Evolutionary conservation across 2,329 filamentous ascomycete genomes (phyloP).

Genomic region (Fusarium citri): DNA sequence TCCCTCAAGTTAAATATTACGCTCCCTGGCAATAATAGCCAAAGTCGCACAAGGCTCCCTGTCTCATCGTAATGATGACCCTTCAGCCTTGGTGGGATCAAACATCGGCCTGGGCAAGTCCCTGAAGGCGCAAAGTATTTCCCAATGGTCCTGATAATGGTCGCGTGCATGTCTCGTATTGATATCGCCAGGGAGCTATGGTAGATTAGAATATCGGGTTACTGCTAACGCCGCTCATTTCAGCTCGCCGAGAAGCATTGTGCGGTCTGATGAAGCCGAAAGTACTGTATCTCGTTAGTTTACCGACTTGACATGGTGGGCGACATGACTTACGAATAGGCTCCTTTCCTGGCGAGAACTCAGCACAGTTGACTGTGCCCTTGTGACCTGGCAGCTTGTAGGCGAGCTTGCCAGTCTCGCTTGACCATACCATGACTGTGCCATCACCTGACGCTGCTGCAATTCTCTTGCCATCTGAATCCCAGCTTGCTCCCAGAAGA

Average conservation of each 20-base stretch:
- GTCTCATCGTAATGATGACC: neutral
- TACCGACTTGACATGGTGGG: neutral
- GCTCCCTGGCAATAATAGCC: constrained; percentile 23
- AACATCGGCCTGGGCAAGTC: neutral
- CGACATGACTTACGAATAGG: constrained; percentile 78
- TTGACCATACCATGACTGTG: constrained; percentile 92
- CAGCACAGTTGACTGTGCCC: constrained; percentile 93
- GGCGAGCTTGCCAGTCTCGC: constrained; percentile 85
- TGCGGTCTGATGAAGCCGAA: constrained; percentile 90
- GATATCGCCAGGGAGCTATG: constrained; percentile 1
- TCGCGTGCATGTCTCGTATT: constrained; percentile 11
- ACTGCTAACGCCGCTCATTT: constrained; percentile 61
- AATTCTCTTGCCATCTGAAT: constrained; percentile 84
- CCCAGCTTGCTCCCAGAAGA: constrained; percentile 90
- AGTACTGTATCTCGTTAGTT: constrained; percentile 72
- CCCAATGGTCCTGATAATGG: neutral
- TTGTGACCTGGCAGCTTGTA: constrained; percentile 97
- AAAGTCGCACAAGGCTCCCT: constrained; percentile 15
- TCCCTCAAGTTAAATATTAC: constrained; percentile 22
- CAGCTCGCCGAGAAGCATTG: constrained; percentile 84
- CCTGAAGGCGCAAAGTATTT: neutral
- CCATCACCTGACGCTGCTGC: constrained; percentile 91
- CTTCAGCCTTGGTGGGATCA: constrained; percentile 1
- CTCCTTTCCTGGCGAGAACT: constrained; percentile 86
- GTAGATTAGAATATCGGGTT: constrained; percentile 25